Evolutionary conservation across 495 filamentous ascomycete genomes (phyloP).

Genomic region (Alectoria sarmentosa): DNA sequence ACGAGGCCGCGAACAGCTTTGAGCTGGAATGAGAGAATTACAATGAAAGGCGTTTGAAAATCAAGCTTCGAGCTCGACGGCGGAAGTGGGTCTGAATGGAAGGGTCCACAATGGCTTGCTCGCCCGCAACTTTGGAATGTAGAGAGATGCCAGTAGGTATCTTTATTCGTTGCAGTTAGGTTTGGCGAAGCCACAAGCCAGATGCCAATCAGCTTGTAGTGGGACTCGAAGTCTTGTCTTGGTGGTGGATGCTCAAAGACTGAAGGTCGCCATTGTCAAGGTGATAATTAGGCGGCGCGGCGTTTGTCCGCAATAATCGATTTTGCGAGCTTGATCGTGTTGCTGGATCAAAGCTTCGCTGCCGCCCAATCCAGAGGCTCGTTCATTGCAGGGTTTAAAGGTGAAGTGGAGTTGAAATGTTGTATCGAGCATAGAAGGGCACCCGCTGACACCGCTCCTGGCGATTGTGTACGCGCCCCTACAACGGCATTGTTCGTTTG

Average conservation of each 20-base stretch:
- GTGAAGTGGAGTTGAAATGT: background rate
- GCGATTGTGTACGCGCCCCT: background rate
- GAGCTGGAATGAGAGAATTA: conserved; percentile 11
- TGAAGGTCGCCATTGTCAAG: conserved; percentile 2
- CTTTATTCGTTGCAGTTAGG: too few species aligned
- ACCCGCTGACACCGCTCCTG: conserved; percentile 7
- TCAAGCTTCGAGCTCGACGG: conserved; percentile 15
- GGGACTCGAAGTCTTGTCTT: background rate
- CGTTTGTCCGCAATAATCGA: background rate
- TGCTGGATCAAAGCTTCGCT: background rate
- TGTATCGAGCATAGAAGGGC: background rate
- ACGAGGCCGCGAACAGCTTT: conserved; percentile 11
- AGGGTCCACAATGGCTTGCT: conserved; percentile 10
- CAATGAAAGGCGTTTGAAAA: background rate
- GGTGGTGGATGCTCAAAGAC: conserved; percentile 4
- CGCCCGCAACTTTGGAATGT: background rate
- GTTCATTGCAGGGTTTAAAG: conserved; percentile 10
- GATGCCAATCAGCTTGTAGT: background rate
- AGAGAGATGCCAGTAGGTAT: background rate
- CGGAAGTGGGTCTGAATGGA: background rate
- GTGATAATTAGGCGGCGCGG: conserved; percentile 9
- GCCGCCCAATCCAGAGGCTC: conserved; percentile 1
- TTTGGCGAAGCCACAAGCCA: background rate
- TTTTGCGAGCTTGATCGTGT: background rate
- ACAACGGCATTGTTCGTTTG: conserved; percentile 1